Percentiles rank a stretch among this genome's conserved stretches.
These are phyloP conservation scores for Artemisia tridentata DNA, from an alignment of 129 eudicot genomes.

Conservation along the genomic window DNA sequence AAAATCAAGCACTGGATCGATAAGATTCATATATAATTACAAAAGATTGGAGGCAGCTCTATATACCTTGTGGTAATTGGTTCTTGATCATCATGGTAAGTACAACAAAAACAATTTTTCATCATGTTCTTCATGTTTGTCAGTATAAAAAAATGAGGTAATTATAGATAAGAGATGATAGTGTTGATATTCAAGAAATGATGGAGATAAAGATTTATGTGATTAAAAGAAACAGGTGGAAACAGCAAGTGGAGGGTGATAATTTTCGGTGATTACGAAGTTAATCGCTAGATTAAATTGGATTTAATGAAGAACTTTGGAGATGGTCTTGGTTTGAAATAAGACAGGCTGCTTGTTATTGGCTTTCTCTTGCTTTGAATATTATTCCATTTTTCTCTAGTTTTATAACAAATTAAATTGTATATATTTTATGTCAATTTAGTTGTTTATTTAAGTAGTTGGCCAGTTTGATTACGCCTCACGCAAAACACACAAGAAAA, in stretches of 20 bases:
- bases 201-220: conserved; percentile 11
- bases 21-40: not conserved
- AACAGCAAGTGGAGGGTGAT: conserved; percentile 42
- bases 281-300: conserved; percentile 34
- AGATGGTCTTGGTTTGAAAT: conserved; percentile 23
- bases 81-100: conserved; percentile 36
- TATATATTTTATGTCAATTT: not conserved
- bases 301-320: conserved; percentile 34
- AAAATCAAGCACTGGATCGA: not conserved
- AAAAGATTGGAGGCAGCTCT: not conserved
- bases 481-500: too few species aligned
- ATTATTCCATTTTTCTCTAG: not conserved
- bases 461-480: too few species aligned
- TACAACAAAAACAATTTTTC: conserved; percentile 45
- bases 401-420: not conserved
- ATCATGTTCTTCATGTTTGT: conserved; percentile 31
- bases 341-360: conserved; percentile 1
- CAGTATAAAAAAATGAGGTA: conserved; percentile 13
- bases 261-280: conserved; percentile 36
- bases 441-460: too few species aligned
- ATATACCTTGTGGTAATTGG: conserved; percentile 32
- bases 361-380: not conserved
- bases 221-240: conserved; percentile 33
- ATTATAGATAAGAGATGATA: conserved; percentile 1
- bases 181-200: conserved; percentile 12